Evolutionary conservation across 306 rosid genomes (phyloP), one percentile per base, ranked within the genome.

Genomic region (Trifolium dubium): DNA sequence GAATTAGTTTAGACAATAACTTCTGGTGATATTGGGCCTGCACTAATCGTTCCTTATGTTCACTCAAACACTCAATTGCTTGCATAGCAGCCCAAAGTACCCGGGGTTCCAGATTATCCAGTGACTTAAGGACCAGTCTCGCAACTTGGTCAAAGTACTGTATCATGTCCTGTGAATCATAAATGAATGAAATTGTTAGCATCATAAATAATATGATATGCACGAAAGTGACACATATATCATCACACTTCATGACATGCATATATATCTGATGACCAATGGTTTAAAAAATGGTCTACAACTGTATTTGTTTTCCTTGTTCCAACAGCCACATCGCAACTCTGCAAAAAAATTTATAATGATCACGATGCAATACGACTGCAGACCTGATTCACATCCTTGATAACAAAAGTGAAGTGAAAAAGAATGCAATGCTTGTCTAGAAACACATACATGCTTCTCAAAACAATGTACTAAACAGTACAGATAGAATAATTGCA

Each of bases 71-170:
- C 18, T 0, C 46, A 19, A 75, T 47, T 62, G 46, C 63, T 14
- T 43, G 10, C 28, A 70, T 46, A 55, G 80, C 49, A 75, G 77
- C 80, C 77, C 76, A 75, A 37, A 41, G 28, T 7, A 70, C 69
- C 3, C 77, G 77, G 55, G 58, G 69, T 64, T 80, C 60, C 50
- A 1, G 10, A 55, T 80, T 77, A 51, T 15, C 18, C 54, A 80
- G 35, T 64, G 58, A 54, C 11, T 12, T n/a, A 4, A 55, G 39
- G 5, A 80, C 35, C 55, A 80, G 8, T 9, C 10, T 70, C 40
- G 5, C 64, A 23, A 50, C 47, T 14, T 75, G 56, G 3, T 44
- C 47, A 32, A 46, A 46, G 73, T 32, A 3, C 30, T 13, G 11
- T 10, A 34, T 11, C 34, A 34, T 17, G 4, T 30, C 37, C 84